phyloP scores from a whole-genome alignment of 306 rosid genomes.

The Vachellia collinsii region DNA sequence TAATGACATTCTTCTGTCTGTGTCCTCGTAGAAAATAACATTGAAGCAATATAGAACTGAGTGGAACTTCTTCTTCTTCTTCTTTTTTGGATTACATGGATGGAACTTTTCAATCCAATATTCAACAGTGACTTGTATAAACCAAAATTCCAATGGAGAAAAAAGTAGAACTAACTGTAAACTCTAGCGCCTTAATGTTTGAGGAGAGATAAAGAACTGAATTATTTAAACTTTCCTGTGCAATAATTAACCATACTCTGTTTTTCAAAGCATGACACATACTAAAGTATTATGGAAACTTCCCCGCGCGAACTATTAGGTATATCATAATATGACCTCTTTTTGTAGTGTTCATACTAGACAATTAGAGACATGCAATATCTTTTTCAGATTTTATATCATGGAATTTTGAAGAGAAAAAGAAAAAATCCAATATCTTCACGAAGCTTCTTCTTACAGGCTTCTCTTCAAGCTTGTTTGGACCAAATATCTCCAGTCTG shows the following conservation, averaged over 20 bases:
- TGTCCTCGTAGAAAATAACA: background rate
- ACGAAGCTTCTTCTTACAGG: slow-evolving; percentile 50
- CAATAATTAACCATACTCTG: background rate
- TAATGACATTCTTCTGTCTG: slow-evolving; percentile 10
- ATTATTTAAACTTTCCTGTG: background rate
- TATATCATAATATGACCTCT: background rate
- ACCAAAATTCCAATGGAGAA: background rate
- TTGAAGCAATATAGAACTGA: background rate
- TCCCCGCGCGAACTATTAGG: background rate
- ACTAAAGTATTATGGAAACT: background rate
- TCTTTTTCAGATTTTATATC: slow-evolving; percentile 12
- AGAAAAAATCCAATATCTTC: background rate
- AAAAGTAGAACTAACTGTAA: slow-evolving; percentile 20
- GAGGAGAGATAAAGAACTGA: background rate
- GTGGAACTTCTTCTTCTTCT: background rate
- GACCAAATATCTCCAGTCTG: slow-evolving; percentile 70
- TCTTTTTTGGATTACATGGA: too few relatives aligned
- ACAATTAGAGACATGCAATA: background rate
- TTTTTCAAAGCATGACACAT: background rate
- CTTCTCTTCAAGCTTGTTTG: slow-evolving; percentile 79
- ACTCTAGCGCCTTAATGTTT: background rate
- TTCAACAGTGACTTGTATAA: background rate
- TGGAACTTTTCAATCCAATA: background rate
- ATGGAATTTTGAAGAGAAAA: background rate
- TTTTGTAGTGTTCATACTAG: background rate